Percentiles rank a stretch among this genome's conserved stretches.
These are phyloP conservation scores for Tylopilus sp. DNA, from an alignment of 1,284 basidiomycete species.

Conservation along the genomic window DNA sequence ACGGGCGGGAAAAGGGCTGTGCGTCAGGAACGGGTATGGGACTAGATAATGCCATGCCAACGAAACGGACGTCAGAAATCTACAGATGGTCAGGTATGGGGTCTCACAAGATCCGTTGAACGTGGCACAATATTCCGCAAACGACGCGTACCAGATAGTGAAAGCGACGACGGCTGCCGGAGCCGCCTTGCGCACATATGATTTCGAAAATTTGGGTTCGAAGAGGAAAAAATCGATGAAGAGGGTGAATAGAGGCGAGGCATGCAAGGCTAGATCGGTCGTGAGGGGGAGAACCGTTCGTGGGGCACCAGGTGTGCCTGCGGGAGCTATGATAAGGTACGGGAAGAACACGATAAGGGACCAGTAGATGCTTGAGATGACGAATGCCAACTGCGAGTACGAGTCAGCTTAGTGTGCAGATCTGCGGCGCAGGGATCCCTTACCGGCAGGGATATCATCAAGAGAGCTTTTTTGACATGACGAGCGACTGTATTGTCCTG, in stretches of 20 bases:
- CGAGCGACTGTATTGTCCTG: slow-evolving; percentile 10
- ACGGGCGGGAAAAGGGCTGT: slow-evolving; percentile 53
- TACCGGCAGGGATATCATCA: slow-evolving; percentile 34
- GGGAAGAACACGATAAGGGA: slow-evolving; percentile 54
- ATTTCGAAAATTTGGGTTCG: slow-evolving; percentile 58
- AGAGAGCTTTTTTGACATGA: slow-evolving; percentile 21
- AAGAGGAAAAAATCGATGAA: slow-evolving; percentile 70
- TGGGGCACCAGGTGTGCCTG: slow-evolving; percentile 26
- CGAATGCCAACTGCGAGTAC: slow-evolving; percentile 52
- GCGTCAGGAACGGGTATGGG: slow-evolving; percentile 79
- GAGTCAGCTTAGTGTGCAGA: slow-evolving; percentile 1
- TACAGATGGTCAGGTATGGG: slow-evolving; percentile 16
- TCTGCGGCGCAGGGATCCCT: neutral
- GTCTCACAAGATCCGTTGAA: slow-evolving; percentile 68
- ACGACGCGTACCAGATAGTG: slow-evolving; percentile 56
- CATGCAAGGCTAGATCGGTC: slow-evolving; percentile 69
- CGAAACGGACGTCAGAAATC: slow-evolving; percentile 8
- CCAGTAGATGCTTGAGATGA: slow-evolving; percentile 77
- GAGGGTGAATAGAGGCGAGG: slow-evolving; percentile 58
- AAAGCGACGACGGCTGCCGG: slow-evolving; percentile 44
- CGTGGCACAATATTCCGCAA: slow-evolving; percentile 68
- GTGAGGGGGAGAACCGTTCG: slow-evolving; percentile 49
- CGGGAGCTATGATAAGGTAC: slow-evolving; percentile 46
- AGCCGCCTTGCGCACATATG: slow-evolving; percentile 45
- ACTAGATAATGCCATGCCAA: slow-evolving; percentile 41